A percentile compares a stretch with the other conserved stretches of the same genome.
Evolutionary conservation across 2,329 filamentous ascomycete species (phyloP).

Genomic region (Stagonosporopsis chrysanthemi): DNA sequence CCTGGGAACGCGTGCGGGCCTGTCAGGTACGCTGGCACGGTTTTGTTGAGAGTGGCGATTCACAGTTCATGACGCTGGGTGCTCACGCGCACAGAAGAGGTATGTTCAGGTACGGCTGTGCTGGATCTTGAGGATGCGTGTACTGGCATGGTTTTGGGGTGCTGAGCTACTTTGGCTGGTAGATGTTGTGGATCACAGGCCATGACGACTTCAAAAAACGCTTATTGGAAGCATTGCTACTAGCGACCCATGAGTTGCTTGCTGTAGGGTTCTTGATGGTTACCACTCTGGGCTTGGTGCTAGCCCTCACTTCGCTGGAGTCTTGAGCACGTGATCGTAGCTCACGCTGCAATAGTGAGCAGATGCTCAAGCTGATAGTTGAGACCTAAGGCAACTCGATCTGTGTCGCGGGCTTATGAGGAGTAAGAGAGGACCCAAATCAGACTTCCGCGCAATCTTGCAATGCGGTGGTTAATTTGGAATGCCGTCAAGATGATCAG

Average conservation of each 20-base stretch:
- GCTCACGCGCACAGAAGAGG: conserved; percentile 10
- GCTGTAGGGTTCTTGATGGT: too few relatives aligned
- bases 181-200: not conserved
- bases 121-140: not conserved
- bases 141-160: not conserved
- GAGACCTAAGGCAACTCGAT: not conserved
- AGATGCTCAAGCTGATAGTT: not conserved
- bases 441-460: too few relatives aligned
- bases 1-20: not conserved
- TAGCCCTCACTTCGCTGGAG: too few relatives aligned
- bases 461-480: too few relatives aligned
- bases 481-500: too few relatives aligned
- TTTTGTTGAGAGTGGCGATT: conserved; percentile 15
- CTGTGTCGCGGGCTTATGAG: too few relatives aligned
- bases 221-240: not conserved
- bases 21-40: conserved; percentile 6
- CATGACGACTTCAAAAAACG: not conserved
- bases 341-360: not conserved
- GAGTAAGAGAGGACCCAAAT: too few relatives aligned
- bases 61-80: conserved; percentile 2
- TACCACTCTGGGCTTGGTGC: too few relatives aligned
- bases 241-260: too few relatives aligned
- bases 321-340: not conserved
- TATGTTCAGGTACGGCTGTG: not conserved
- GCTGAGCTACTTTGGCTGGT: not conserved